A percentile compares a stretch with the other conserved stretches of the same genome.
Evolutionary conservation across 176 grass and related monocot genomes (phyloP).

Genomic region (Aegilops longissima): DNA sequence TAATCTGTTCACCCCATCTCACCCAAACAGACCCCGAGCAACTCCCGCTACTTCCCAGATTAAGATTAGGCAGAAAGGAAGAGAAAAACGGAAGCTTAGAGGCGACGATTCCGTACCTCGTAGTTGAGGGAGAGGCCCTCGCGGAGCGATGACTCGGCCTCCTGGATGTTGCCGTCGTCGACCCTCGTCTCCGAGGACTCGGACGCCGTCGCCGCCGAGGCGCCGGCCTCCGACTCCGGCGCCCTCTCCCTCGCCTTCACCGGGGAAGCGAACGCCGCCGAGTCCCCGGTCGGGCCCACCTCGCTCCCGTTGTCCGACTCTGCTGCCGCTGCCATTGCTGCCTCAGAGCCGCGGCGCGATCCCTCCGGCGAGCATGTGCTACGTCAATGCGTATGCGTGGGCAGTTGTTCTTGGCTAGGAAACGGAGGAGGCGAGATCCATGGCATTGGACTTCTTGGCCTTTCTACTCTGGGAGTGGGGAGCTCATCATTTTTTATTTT

Average conservation of each 20-base stretch:
- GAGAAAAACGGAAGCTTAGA: background rate
- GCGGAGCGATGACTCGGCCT: slow-evolving; percentile 95
- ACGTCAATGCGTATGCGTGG: slow-evolving; percentile 23
- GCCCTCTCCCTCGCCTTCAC: slow-evolving; percentile 47
- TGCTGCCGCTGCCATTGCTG: slow-evolving; percentile 15
- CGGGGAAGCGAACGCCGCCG: slow-evolving; percentile 44
- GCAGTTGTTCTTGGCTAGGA: background rate
- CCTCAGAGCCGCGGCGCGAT: slow-evolving; percentile 18
- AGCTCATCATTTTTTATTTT: background rate
- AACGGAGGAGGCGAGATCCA: slow-evolving; percentile 42
- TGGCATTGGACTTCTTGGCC: slow-evolving; percentile 13
- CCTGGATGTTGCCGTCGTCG: slow-evolving; percentile 94
- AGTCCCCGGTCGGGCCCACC: slow-evolving; percentile 28
- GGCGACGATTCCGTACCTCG: slow-evolving; percentile 49
- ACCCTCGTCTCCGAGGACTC: slow-evolving; percentile 60
- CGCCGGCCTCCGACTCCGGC: slow-evolving; percentile 39
- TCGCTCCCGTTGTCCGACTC: slow-evolving; percentile 39
- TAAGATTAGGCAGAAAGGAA: background rate
- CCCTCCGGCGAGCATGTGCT: slow-evolving; percentile 34
- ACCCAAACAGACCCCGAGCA: background rate
- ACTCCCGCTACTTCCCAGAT: background rate
- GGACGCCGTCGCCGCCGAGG: slow-evolving; percentile 44
- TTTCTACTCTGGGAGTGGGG: slow-evolving; percentile 33
- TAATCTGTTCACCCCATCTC: background rate
- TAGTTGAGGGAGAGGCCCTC: slow-evolving; percentile 99